Base-by-base conservation (phyloP, 805 yeast species). In the Yarrowia bubula region DNA sequence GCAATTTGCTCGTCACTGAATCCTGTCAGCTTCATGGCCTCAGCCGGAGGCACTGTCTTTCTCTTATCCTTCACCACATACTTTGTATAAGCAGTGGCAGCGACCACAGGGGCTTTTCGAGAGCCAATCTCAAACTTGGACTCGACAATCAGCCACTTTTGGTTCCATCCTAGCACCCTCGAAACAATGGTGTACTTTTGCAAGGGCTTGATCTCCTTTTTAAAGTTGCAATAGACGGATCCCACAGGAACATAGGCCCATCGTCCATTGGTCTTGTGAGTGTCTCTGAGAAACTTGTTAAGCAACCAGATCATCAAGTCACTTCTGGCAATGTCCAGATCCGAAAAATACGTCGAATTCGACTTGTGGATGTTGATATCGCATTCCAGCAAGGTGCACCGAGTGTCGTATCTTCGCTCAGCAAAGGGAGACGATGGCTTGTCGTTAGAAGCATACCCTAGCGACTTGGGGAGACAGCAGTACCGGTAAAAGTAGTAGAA, bases 331-430 rank as follows among this genome's bases (percentile, higher is more conserved):
- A 91, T 80, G 73, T 92, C 98, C 73, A 90, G 78, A 69, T 92
- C 98, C 17, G 80, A 77, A 71, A 89, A 88, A 75, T 92, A 93
- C 1, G 96, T 88, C 7, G 93, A 86, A 74, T 93, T 93, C 65
- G 88, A 85, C 77, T 92, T 93, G 78, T 92, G 98, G 55, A 91
- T 71, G 72, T 90, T 90, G 78, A 89, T 83, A 75, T 92, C 98
- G 72, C 90, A 86, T 73, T 92, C 98, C 71, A 89, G 76, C 8
- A 89, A 85, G 0, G 93, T 86, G 33, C 88, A 89, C 67, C 83
- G 84, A 0, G 92, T 82, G 22, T 74, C 68, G 68, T 78, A 78
- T 13, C 73, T 70, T 0, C 78, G 72, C 48, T 81, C 78, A 11
- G 79, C 77, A 73, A 86, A 86, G 43, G 72, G 63, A 57, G 70